Conservation (phyloP, 2,329 filamentous ascomycete species). For the Sclerotinia glacialis region DNA sequence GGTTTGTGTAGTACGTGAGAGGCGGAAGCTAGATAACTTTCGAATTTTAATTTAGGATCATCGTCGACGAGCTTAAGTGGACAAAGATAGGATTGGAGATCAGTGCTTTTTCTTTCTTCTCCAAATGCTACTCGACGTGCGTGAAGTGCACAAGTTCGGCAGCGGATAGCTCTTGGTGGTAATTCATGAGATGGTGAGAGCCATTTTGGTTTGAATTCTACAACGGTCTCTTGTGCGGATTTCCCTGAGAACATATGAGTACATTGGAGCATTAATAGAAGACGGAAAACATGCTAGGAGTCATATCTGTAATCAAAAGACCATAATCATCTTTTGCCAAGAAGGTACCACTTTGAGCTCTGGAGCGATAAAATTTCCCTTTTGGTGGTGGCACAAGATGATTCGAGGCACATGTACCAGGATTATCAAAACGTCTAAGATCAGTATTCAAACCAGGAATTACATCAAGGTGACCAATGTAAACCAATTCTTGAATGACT, state of each 20-base stretch:
- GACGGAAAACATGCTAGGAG: constrained; percentile 40
- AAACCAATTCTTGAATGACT: constrained; percentile 54
- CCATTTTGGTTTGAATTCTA: constrained; percentile 87
- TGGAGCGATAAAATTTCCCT: constrained; percentile 40
- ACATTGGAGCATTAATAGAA: background rate
- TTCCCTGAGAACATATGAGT: background rate
- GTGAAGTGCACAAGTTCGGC: constrained; percentile 66
- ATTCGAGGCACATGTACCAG: constrained; percentile 17
- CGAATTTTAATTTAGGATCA: constrained; percentile 46
- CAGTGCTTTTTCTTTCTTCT: constrained; percentile 41
- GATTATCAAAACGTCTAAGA: constrained; percentile 43
- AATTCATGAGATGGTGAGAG: constrained; percentile 72
- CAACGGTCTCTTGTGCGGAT: constrained; percentile 43
- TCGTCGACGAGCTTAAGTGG: constrained; percentile 61
- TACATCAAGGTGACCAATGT: constrained; percentile 46
- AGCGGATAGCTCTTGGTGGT: constrained; percentile 59
- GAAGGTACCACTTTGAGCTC: constrained; percentile 50
- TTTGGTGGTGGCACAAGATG: constrained; percentile 15
- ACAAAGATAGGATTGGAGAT: constrained; percentile 47
- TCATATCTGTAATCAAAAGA: constrained; percentile 74
- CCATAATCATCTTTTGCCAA: constrained; percentile 59
- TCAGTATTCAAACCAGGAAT: constrained; percentile 51
- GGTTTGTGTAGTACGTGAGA: constrained; percentile 36
- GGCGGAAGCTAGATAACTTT: constrained; percentile 34
- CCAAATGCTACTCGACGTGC: constrained; percentile 40